Evolutionary conservation across 495 filamentous ascomycete genomes (phyloP), one percentile per base, ranked within the genome.

Genomic region (Penicillium daleae): DNA sequence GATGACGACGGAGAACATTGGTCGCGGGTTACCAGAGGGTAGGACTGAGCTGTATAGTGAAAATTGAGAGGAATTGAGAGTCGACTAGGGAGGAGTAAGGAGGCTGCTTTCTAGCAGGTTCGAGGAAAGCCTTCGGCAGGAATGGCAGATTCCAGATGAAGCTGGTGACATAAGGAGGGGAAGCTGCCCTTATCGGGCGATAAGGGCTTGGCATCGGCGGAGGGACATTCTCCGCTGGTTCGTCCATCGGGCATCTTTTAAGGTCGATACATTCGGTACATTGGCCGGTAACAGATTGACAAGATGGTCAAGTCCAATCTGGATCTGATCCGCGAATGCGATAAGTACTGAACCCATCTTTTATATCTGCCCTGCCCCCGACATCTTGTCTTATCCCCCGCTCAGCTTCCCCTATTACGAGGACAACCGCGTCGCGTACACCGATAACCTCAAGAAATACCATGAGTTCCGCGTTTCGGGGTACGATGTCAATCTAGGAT

Each of bases 331-430:
- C 63, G 78, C 31, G 85, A 87, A 71, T 87, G 83, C 65, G 89
- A 92, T 79, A 83, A 76, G 89, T 90, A 71, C 31, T 56, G 33
- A 73, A 72, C 76, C 77, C 12, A 12, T 24, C 37, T 44, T 31
- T 40, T 29, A 35, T 27, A 44, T 32, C 54, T 49, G 46, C 57
- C 63, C 64, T 62, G 57, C 61, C 17, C 26, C 56, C 33, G 35
- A 40, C 8, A 35, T 12, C 48, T 29, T 53, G 31, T 63, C 66
- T 65, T 29, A 68, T 42, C n/a, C 35, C 51, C 29, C 17, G 39
- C 54, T 53, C 42, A 92, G 89, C 71, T 92, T 92, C 70, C 89
- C 90, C 6, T 87, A 92, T 69, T 78, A 81, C 40, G 79, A 87
- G 33, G 80, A 77, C 50, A 77, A 87, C 57, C 82, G 83, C 40